Conservation (phyloP, 2,329 filamentous ascomycete genomes). For the Penicillium sp. region DNA sequence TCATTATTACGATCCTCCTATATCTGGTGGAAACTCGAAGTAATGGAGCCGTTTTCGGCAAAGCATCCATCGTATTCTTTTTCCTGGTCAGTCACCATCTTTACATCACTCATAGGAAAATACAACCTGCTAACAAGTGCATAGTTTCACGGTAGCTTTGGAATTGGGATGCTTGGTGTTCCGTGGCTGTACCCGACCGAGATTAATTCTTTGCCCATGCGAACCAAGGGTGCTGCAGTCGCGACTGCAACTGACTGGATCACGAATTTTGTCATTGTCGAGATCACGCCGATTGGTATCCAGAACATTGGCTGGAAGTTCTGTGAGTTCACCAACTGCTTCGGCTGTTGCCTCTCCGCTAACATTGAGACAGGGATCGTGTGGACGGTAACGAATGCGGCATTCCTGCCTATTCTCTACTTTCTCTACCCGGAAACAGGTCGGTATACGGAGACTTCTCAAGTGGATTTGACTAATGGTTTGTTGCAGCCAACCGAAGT, state of each 20-base stretch:
- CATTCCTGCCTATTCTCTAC: slow-evolving; percentile 48
- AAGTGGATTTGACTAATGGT: background rate
- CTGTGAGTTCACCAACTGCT: slow-evolving; percentile 16
- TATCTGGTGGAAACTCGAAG: slow-evolving; percentile 1
- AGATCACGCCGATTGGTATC: slow-evolving; percentile 45
- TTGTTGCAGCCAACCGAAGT: slow-evolving; percentile 21
- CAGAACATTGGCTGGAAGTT: slow-evolving; percentile 39
- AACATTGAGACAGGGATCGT: slow-evolving; percentile 32
- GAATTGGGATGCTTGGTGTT: slow-evolving; percentile 22
- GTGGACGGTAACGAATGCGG: slow-evolving; percentile 44
- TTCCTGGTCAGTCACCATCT: slow-evolving; percentile 3
- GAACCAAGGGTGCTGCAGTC: slow-evolving; percentile 46
- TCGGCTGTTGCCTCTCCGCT: background rate
- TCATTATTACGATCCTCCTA: slow-evolving; percentile 45
- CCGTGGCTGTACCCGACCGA: slow-evolving; percentile 41
- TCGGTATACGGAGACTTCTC: slow-evolving; percentile 5
- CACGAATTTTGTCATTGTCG: slow-evolving; percentile 34
- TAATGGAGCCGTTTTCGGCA: background rate
- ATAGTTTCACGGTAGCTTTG: slow-evolving; percentile 2
- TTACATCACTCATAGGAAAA: too few relatives aligned
- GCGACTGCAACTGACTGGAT: slow-evolving; percentile 48
- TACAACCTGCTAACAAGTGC: background rate
- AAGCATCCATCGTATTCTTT: slow-evolving; percentile 12
- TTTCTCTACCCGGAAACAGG: slow-evolving; percentile 36
- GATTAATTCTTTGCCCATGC: slow-evolving; percentile 47